Percentiles rank a stretch among this genome's conserved stretches.
Conservation (phyloP, 306 rosid species). For the Inga leiocalycina region DNA sequence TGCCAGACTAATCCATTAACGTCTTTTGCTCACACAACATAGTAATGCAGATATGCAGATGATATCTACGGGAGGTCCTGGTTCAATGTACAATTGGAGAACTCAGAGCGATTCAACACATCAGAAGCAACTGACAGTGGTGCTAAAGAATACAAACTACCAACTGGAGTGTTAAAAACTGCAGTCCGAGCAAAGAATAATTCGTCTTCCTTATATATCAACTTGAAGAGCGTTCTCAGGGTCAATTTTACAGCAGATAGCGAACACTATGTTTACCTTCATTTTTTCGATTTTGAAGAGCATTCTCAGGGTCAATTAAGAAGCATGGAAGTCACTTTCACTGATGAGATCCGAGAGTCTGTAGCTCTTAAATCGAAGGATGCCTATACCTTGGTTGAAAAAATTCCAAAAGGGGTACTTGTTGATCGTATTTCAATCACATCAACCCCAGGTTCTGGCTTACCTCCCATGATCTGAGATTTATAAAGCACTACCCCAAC, state of each 20-base stretch:
- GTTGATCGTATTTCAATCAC: not conserved
- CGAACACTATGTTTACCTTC: conserved; percentile 16
- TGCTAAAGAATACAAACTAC: not conserved
- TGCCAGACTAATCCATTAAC: not conserved
- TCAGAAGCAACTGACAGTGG: not conserved
- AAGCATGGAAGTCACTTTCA: conserved; percentile 5
- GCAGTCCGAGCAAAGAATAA: not conserved
- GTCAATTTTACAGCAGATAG: not conserved
- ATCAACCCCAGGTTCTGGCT: not conserved
- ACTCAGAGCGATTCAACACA: not conserved
- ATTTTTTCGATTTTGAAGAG: conserved; percentile 19
- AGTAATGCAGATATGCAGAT: not conserved
- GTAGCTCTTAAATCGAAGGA: not conserved
- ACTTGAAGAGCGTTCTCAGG: not conserved
- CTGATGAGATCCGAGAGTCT: not conserved
- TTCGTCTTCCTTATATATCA: not conserved
- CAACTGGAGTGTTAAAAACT: conserved; percentile 11
- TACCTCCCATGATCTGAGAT: conserved; percentile 30
- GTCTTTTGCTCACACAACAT: not conserved
- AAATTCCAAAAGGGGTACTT: not conserved
- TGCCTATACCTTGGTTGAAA: not conserved
- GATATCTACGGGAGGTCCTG: conserved; percentile 13
- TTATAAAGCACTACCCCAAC: not conserved
- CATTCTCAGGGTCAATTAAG: not conserved
- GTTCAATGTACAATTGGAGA: not conserved